Conservation (phyloP, 1,284 basidiomycete species). For the Cryptococcus jaspeensis region DNA sequence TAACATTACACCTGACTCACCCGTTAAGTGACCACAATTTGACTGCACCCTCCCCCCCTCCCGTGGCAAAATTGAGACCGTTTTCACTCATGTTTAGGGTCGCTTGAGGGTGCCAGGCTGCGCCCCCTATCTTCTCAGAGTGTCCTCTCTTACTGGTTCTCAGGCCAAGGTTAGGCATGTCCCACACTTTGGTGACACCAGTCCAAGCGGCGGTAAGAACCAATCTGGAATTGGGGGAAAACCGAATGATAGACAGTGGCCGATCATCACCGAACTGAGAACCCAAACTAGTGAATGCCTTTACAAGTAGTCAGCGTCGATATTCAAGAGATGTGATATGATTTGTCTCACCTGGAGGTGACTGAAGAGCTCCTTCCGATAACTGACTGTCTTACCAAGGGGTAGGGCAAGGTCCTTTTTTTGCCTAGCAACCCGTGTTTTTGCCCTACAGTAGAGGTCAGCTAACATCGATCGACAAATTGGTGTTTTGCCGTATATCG, state of each 20-base stretch:
- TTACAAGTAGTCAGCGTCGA: constrained; percentile 1
- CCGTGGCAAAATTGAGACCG: constrained; percentile 82
- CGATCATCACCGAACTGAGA: constrained; percentile 97
- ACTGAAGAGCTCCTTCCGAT: constrained; percentile 81
- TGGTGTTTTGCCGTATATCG: constrained; percentile 24
- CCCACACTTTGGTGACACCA: constrained; percentile 91
- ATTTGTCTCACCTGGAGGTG: constrained; percentile 73
- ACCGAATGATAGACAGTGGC: constrained; percentile 89
- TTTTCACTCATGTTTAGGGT: constrained; percentile 72
- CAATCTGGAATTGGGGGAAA: constrained; percentile 84
- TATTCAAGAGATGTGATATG: not conserved
- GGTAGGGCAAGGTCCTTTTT: constrained; percentile 80
- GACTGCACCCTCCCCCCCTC: constrained; percentile 81
- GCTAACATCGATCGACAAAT: too few relatives aligned
- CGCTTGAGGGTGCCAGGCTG: constrained; percentile 96
- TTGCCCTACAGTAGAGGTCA: constrained; percentile 65
- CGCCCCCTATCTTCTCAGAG: constrained; percentile 85
- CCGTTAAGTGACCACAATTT: constrained; percentile 58
- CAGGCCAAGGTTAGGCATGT: constrained; percentile 81
- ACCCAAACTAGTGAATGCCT: constrained; percentile 88
- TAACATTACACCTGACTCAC: too few relatives aligned
- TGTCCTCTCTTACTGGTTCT: constrained; percentile 75
- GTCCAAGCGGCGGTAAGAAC: constrained; percentile 95
- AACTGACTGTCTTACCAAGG: constrained; percentile 85
- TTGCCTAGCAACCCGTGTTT: constrained; percentile 85